phyloP scores from a whole-genome alignment of 2,329 filamentous ascomycete species.

The Colletotrichum horii region DNA sequence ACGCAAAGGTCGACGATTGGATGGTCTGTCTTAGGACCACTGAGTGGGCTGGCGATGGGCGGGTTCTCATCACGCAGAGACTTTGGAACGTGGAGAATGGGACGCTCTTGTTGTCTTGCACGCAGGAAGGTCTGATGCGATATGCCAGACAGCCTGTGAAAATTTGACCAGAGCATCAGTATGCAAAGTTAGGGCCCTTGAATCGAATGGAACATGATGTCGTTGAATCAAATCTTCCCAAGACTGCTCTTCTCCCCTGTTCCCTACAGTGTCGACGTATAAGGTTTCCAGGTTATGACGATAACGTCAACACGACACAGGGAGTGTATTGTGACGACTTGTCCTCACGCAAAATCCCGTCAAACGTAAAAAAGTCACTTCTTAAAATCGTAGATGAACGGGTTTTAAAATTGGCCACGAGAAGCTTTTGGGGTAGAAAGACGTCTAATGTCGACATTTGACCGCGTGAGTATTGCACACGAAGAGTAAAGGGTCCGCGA shows the following conservation, averaged over 20 bases:
- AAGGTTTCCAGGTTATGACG: neutral
- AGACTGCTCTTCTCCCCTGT: neutral
- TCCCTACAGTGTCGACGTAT: neutral
- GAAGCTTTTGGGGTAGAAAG: no score
- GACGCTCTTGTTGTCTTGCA: neutral
- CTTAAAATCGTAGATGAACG: neutral
- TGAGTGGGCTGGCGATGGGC: neutral
- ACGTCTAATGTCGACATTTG: no score
- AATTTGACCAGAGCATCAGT: neutral
- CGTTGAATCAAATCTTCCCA: neutral
- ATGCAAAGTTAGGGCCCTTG: rapidly evolving
- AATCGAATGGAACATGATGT: neutral
- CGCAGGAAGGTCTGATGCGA: neutral
- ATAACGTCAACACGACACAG: neutral
- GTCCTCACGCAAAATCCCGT: no score
- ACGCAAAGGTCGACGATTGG: neutral
- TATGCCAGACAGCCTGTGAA: neutral
- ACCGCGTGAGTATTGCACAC: no score
- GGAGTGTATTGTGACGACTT: neutral
- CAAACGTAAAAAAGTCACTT: neutral
- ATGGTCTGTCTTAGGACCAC: neutral
- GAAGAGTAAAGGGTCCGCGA: no score
- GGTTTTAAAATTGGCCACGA: neutral
- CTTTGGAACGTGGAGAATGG: neutral
- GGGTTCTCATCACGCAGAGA: neutral